Evolutionary conservation across 2,329 filamentous ascomycete species (phyloP).

Genomic region (Lecanosticta acicola): DNA sequence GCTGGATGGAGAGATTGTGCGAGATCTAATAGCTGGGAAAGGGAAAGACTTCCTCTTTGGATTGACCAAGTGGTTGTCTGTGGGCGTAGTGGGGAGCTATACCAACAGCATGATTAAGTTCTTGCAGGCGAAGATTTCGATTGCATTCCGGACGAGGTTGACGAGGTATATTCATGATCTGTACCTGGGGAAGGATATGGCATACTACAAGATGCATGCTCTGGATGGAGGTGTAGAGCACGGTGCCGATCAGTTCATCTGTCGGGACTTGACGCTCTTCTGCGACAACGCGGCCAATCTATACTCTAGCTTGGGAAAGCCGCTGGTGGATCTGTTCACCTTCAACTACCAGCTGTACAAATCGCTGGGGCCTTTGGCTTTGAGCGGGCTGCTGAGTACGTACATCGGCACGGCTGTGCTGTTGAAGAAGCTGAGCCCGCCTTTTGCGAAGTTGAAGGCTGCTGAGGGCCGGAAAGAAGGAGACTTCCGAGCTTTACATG

Average conservation of each 20-base stretch:
- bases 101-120: slow-evolving; percentile 99
- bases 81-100: slow-evolving; percentile 89
- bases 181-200: slow-evolving; percentile 89
- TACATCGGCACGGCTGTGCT: slow-evolving; percentile 93
- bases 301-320: slow-evolving; percentile 96
- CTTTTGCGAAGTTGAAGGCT: slow-evolving; percentile 93
- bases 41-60: slow-evolving; percentile 84
- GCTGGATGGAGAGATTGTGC: slow-evolving; percentile 90
- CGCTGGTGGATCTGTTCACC: slow-evolving; percentile 90
- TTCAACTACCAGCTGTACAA: slow-evolving; percentile 97
- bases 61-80: slow-evolving; percentile 88
- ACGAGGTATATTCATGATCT: slow-evolving; percentile 96
- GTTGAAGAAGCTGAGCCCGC: slow-evolving; percentile 79
- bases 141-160: slow-evolving; percentile 89
- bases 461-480: slow-evolving; percentile 93
- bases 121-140: slow-evolving; percentile 94
- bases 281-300: slow-evolving; percentile 86
- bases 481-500: slow-evolving; percentile 86
- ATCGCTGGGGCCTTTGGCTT: slow-evolving; percentile 79
- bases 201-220: slow-evolving; percentile 93
- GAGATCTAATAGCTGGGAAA: slow-evolving; percentile 92
- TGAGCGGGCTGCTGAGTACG: slow-evolving; percentile 81
- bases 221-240: slow-evolving; percentile 88
- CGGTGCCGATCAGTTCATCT: slow-evolving; percentile 93
- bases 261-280: slow-evolving; percentile 91